Conservation (phyloP, 495 filamentous ascomycete species). For the Glutinoglossum americanum region DNA sequence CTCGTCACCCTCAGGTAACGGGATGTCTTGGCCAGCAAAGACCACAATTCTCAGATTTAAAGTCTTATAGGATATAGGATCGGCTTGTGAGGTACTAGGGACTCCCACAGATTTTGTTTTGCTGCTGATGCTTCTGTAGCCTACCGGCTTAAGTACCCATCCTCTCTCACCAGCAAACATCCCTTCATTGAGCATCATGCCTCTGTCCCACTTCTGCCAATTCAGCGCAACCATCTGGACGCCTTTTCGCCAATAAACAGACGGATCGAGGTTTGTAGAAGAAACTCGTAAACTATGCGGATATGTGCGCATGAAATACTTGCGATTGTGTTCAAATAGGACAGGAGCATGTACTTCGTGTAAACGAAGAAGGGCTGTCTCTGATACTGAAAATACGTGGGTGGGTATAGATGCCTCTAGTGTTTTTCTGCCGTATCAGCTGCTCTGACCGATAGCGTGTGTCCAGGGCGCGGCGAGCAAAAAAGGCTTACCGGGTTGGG, state of each 20-base stretch:
- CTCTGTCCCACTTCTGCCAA: conserved; percentile 79
- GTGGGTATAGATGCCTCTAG: conserved; percentile 1
- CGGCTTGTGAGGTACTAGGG: not conserved
- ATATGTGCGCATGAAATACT: conserved; percentile 72
- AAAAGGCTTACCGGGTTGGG: conserved; percentile 26
- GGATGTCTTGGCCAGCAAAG: conserved; percentile 30
- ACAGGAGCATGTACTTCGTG: not conserved
- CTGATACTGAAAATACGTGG: conserved; percentile 3
- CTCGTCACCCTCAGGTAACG: conserved; percentile 21
- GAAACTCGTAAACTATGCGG: conserved; percentile 61
- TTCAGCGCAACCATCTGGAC: conserved; percentile 87
- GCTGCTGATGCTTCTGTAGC: conserved; percentile 20
- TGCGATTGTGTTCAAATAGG: conserved; percentile 1
- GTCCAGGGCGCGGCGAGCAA: not conserved
- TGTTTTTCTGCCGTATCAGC: conserved; percentile 1
- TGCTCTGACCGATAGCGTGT: not conserved
- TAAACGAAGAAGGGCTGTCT: conserved; percentile 1
- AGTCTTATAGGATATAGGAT: not conserved
- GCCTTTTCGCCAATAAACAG: conserved; percentile 67
- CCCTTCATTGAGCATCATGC: conserved; percentile 87
- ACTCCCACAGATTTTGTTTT: not conserved
- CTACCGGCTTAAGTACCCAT: conserved; percentile 66
- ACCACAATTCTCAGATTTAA: conserved; percentile 29
- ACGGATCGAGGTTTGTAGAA: conserved; percentile 72
- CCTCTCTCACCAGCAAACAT: conserved; percentile 71